Evolutionary conservation across 345 rosid species (phyloP).

Genomic region (Adansonia digitata): DNA sequence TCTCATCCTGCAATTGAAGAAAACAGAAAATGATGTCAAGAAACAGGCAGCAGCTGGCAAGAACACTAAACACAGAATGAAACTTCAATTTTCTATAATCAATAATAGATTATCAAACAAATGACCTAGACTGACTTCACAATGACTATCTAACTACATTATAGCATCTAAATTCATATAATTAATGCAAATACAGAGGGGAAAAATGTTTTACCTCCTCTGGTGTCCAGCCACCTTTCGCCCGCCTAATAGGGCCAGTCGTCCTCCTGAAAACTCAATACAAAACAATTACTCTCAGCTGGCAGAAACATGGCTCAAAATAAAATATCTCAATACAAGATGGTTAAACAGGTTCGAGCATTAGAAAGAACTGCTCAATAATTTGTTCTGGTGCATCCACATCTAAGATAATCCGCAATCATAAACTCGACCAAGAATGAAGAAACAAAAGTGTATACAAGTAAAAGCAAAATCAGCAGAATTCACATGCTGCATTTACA

Average conservation of each 20-base stretch:
- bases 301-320: not conserved
- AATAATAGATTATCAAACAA: not conserved
- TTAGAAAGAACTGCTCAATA: not conserved
- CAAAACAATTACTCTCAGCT: conserved; percentile 15
- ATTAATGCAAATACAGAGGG: not conserved
- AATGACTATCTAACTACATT: not conserved
- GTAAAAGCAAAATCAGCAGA: not conserved
- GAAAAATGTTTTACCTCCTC: conserved; percentile 58
- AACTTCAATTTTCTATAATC: not conserved
- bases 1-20: conserved; percentile 65
- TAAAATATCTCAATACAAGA: conserved; percentile 11
- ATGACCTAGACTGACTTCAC: not conserved
- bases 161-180: not conserved
- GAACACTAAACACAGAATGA: not conserved
- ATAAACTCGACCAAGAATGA: not conserved
- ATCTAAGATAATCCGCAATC: not conserved
- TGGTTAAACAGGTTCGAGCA: not conserved
- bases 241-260: conserved; percentile 92
- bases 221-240: conserved; percentile 90
- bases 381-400: not conserved
- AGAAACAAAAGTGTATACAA: not conserved
- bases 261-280: conserved; percentile 63
- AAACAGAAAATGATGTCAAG: not conserved
- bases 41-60: not conserved
- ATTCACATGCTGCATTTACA: not conserved